A percentile compares a stretch with the other conserved stretches of the same genome.
phyloP scores from a whole-genome alignment of 1,139 yeast species.

The Sugiyamaella neomexicana region DNA sequence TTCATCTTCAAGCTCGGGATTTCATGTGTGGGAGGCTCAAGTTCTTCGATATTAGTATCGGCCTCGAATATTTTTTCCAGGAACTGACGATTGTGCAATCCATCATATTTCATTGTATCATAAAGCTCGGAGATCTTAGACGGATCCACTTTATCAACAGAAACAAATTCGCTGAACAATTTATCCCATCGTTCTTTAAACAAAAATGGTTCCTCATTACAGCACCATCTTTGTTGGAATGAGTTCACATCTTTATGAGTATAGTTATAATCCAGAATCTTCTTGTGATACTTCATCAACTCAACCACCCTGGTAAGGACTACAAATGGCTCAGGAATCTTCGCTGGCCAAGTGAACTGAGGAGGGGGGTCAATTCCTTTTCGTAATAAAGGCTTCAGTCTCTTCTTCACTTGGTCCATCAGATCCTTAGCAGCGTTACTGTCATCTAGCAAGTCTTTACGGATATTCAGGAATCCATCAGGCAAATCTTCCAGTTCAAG shows the following conservation, averaged over 20 bases:
- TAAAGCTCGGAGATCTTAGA: slow-evolving; percentile 93
- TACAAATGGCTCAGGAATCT: slow-evolving; percentile 94
- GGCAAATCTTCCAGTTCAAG: slow-evolving; percentile 71
- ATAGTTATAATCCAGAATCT: slow-evolving; percentile 81
- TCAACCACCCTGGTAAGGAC: slow-evolving; percentile 94
- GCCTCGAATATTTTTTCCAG: slow-evolving; percentile 79
- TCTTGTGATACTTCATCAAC: slow-evolving; percentile 88
- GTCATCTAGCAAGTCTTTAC: slow-evolving; percentile 92
- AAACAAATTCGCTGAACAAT: slow-evolving; percentile 84
- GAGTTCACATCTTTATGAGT: slow-evolving; percentile 61
- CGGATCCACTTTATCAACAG: slow-evolving; percentile 96
- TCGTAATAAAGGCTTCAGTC: slow-evolving; percentile 87
- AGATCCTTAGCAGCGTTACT: slow-evolving; percentile 97
- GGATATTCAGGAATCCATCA: slow-evolving; percentile 73
- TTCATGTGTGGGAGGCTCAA: slow-evolving; percentile 39
- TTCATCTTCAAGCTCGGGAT: slow-evolving; percentile 43
- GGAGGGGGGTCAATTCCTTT: slow-evolving; percentile 99
- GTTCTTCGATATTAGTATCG: slow-evolving; percentile 46
- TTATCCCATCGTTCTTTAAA: slow-evolving; percentile 98
- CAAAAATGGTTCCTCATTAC: slow-evolving; percentile 88
- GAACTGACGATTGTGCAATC: slow-evolving; percentile 89
- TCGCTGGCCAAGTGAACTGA: slow-evolving; percentile 98
- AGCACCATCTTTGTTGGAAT: slow-evolving; percentile 89
- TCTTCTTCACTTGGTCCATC: slow-evolving; percentile 97
- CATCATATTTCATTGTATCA: slow-evolving; percentile 98